Conservation (phyloP, 1,284 basidiomycete species). For the Austroboletus novae-zelandiae region DNA sequence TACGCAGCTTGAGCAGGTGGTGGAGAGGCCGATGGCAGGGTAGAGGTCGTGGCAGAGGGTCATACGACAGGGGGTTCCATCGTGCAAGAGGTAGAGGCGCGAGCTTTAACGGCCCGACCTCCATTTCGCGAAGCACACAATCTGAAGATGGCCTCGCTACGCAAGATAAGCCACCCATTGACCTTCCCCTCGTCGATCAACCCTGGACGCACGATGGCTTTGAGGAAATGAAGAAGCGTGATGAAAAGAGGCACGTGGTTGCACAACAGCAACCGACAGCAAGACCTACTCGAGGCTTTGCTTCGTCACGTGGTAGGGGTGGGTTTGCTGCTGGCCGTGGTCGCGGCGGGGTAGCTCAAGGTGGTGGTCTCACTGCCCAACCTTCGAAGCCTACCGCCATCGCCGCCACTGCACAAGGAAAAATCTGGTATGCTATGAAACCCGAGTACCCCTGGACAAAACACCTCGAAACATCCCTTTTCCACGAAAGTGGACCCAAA, state of each 20-base stretch:
- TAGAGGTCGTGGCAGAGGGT: slow-evolving; percentile 58
- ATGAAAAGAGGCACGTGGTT: slow-evolving; percentile 52
- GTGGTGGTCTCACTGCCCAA: slow-evolving; percentile 38
- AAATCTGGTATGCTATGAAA: slow-evolving; percentile 68
- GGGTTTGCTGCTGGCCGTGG: slow-evolving; percentile 37
- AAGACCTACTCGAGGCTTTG: slow-evolving; percentile 30
- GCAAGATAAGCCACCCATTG: slow-evolving; percentile 25
- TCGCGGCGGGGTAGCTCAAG: slow-evolving; percentile 44
- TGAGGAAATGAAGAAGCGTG: slow-evolving; percentile 75
- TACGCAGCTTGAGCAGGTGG: slow-evolving; percentile 76
- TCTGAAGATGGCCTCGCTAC: slow-evolving; percentile 23
- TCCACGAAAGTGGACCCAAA: slow-evolving; percentile 57
- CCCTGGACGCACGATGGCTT: slow-evolving; percentile 81
- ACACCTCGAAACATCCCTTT: slow-evolving; percentile 69
- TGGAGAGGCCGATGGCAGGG: slow-evolving; percentile 78
- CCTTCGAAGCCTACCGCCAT: slow-evolving; percentile 19
- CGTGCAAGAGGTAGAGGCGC: slow-evolving; percentile 56
- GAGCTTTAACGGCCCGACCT: slow-evolving; percentile 27
- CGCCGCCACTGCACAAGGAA: slow-evolving; percentile 36
- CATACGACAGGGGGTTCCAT: slow-evolving; percentile 38
- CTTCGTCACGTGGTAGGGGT: slow-evolving; percentile 40
- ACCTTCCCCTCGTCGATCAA: slow-evolving; percentile 59
- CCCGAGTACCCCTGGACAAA: slow-evolving; percentile 79
- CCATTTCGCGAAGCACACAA: slow-evolving; percentile 11
- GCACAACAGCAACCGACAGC: slow-evolving; percentile 30